Conservation (phyloP, 352 stramenopile genomes). For the Globisporangium okanoganense region DNA sequence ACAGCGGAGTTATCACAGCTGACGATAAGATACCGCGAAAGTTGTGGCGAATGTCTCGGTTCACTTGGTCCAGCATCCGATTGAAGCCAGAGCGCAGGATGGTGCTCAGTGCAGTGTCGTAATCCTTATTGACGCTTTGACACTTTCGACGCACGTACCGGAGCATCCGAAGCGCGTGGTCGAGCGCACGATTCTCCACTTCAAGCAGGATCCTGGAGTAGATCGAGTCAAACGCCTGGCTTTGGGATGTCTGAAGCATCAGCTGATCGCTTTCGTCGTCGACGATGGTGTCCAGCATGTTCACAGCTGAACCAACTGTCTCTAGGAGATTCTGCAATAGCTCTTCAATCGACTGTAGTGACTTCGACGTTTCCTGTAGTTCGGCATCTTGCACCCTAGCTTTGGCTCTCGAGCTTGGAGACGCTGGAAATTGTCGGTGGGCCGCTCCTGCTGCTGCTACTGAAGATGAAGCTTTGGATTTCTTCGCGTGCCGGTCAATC, state of each 20-base stretch:
- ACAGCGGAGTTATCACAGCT: constrained; percentile 39
- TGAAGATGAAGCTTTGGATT: constrained; percentile 11
- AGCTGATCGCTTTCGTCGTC: neutral
- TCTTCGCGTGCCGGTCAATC: constrained; percentile 65
- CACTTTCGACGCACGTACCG: constrained; percentile 71
- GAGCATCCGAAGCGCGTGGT: constrained; percentile 61
- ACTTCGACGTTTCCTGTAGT: neutral
- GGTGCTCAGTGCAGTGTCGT: constrained; percentile 9
- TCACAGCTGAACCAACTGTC: neutral
- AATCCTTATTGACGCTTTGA: constrained; percentile 6
- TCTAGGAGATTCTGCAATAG: constrained; percentile 35
- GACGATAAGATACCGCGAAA: constrained; percentile 45
- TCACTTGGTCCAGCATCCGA: constrained; percentile 56
- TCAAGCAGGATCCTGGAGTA: constrained; percentile 72
- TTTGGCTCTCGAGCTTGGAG: constrained; percentile 3
- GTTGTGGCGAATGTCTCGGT: constrained; percentile 39
- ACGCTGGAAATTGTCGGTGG: neutral
- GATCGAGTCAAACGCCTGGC: constrained; percentile 59
- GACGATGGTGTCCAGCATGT: constrained; percentile 16
- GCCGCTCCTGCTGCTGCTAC: constrained; percentile 3
- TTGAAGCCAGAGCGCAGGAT: constrained; percentile 40
- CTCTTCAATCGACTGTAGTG: constrained; percentile 49
- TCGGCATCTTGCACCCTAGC: constrained; percentile 7
- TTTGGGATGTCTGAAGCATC: neutral
- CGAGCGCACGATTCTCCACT: constrained; percentile 52